These are phyloP conservation scores for Cudoniella acicularis DNA, from an alignment of 495 filamentous ascomycete species.

Conservation along the genomic window DNA sequence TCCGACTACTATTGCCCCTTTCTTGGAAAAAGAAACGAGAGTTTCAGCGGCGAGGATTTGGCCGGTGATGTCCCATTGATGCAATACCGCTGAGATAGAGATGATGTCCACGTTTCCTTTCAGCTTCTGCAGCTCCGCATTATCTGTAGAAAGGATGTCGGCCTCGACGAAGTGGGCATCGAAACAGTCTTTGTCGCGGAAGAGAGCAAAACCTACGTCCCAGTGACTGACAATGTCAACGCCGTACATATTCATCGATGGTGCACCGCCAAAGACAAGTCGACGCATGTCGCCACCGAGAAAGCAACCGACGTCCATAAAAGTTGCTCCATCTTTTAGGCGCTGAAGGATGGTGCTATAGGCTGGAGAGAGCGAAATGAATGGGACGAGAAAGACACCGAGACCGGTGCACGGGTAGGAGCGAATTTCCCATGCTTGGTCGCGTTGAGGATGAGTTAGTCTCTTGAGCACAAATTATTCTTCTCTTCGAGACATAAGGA, in stretches of 20 bases:
- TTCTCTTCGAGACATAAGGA: not conserved
- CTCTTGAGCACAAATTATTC: not conserved
- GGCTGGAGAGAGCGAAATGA: constrained; percentile 26
- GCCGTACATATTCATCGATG: constrained; percentile 21
- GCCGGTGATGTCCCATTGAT: constrained; percentile 53
- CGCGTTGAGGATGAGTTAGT: too few species aligned
- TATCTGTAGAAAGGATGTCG: constrained; percentile 40
- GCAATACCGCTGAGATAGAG: constrained; percentile 48
- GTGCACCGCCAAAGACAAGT: constrained; percentile 39
- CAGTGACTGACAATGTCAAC: not conserved
- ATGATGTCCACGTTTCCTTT: constrained; percentile 46
- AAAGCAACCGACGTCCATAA: constrained; percentile 51
- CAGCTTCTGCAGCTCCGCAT: constrained; percentile 30
- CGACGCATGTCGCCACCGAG: constrained; percentile 46
- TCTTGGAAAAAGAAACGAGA: constrained; percentile 37
- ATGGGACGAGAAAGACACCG: constrained; percentile 37
- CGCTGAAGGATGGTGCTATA: constrained; percentile 26
- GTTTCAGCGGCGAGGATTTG: constrained; percentile 33
- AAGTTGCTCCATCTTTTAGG: constrained; percentile 6
- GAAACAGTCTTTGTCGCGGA: constrained; percentile 38
- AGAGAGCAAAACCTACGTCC: constrained; percentile 46
- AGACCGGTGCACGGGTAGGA: constrained; percentile 40
- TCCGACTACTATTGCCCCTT: constrained; percentile 44
- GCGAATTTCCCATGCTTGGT: constrained; percentile 5
- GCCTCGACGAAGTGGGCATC: constrained; percentile 37